Conservation (phyloP, 441 rosid species). For the Gossypium gossypioides region DNA sequence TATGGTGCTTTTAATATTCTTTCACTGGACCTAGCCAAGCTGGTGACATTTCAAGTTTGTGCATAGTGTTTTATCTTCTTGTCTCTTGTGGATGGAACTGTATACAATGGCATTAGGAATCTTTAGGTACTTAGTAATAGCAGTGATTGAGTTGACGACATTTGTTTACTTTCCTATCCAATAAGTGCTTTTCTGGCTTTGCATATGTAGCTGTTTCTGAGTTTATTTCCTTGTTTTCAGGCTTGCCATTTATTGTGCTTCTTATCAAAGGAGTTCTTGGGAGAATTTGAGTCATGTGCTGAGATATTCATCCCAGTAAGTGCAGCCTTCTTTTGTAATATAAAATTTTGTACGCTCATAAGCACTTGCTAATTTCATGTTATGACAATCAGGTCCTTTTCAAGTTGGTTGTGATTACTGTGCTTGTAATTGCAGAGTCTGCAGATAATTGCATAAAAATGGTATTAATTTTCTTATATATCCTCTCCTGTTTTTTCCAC, state of each 20-base stretch:
- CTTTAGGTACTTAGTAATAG: background rate
- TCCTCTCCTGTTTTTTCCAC: background rate
- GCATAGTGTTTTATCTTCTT: background rate
- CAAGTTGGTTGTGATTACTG: constrained; percentile 99
- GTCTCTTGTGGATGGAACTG: background rate
- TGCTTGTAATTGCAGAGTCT: constrained; percentile 98
- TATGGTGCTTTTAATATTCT: background rate
- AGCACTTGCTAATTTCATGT: constrained; percentile 22
- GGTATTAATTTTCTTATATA: constrained; percentile 31
- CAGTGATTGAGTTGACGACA: background rate
- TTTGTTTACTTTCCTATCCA: constrained; percentile 5
- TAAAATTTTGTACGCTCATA: constrained; percentile 14
- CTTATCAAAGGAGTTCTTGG: constrained; percentile 87
- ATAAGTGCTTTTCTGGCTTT: background rate
- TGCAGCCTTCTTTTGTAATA: constrained; percentile 13
- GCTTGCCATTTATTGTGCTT: constrained; percentile 89
- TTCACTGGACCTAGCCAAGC: background rate
- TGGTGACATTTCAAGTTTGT: background rate
- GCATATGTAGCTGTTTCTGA: constrained; percentile 14
- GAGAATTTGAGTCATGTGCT: constrained; percentile 90
- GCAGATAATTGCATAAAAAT: constrained; percentile 98
- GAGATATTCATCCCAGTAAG: constrained; percentile 90
- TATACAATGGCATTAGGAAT: background rate
- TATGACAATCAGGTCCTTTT: constrained; percentile 84
- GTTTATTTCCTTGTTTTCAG: constrained; percentile 32